A percentile compares a stretch with the other conserved stretches of the same genome.
phyloP scores from a whole-genome alignment of 192 early-diverging fungal genomes.

The Coemansia biformis region DNA sequence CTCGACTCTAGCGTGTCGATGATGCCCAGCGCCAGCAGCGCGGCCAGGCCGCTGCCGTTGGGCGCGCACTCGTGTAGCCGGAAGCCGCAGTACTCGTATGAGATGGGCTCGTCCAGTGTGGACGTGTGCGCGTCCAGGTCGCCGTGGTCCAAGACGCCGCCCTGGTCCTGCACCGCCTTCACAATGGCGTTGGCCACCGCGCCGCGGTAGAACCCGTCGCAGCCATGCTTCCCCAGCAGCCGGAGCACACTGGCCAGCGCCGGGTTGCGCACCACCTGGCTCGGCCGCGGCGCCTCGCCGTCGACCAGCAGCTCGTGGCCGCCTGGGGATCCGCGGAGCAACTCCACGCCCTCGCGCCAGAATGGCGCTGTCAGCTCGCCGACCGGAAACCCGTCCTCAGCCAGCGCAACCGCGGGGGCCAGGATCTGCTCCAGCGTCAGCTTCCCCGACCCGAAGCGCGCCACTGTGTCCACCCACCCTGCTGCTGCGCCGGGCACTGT shows the following conservation, averaged over 20 bases:
- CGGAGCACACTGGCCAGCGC: slow-evolving; percentile 49
- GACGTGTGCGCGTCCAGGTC: slow-evolving; percentile 58
- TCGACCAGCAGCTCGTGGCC: slow-evolving; percentile 52
- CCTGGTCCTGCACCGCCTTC: slow-evolving; percentile 43
- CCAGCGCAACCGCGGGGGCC: slow-evolving; percentile 62
- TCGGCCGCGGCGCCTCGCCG: slow-evolving; percentile 50
- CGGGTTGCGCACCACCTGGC: slow-evolving; percentile 61
- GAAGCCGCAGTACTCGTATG: slow-evolving; percentile 56
- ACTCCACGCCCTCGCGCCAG: slow-evolving; percentile 24
- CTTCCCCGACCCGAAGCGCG: slow-evolving; percentile 59
- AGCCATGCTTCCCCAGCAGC: slow-evolving; percentile 48
- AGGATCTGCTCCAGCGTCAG: slow-evolving; percentile 56
- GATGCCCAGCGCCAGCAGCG: slow-evolving; percentile 66
- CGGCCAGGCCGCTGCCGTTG: slow-evolving; percentile 69
- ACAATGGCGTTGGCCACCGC: slow-evolving; percentile 63
- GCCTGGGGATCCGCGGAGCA: slow-evolving; percentile 12
- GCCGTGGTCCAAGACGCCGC: slow-evolving; percentile 60
- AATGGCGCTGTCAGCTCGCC: slow-evolving; percentile 49
- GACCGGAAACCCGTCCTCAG: slow-evolving; percentile 63
- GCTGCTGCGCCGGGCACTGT: slow-evolving; percentile 74
- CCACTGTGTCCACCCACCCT: slow-evolving; percentile 65
- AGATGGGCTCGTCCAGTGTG: slow-evolving; percentile 55
- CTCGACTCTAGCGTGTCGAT: slow-evolving; percentile 52
- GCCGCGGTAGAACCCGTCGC: slow-evolving; percentile 65
- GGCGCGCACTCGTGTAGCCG: slow-evolving; percentile 69